These are phyloP conservation scores for Vigna reflexopilosa DNA, from an alignment of 306 rosid genomes.

Conservation along the genomic window DNA sequence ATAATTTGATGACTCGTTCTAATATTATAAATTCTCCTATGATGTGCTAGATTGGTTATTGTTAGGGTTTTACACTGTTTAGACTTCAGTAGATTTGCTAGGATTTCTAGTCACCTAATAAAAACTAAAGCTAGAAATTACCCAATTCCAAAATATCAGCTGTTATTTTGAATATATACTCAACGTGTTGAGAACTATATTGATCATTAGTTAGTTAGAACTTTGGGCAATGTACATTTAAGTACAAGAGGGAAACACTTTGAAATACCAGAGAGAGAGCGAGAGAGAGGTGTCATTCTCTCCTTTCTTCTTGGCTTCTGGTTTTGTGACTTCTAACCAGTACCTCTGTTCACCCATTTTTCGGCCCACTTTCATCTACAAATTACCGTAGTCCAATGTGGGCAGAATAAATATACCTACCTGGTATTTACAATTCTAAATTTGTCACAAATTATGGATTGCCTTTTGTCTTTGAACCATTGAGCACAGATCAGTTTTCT, in stretches of 20 bases:
- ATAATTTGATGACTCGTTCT: conserved; percentile 2
- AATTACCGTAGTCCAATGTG: conserved; percentile 6
- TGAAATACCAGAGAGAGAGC: background rate
- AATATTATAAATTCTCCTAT: conserved; percentile 28
- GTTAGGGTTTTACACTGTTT: background rate
- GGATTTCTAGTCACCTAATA: background rate
- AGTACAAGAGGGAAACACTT: background rate
- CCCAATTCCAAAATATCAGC: background rate
- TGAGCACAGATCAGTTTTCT: background rate
- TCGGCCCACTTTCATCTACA: background rate
- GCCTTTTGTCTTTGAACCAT: conserved; percentile 28
- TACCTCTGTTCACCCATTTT: background rate
- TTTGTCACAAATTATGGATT: conserved; percentile 12
- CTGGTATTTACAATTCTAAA: conserved; percentile 15
- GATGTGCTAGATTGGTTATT: background rate
- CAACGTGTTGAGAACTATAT: background rate
- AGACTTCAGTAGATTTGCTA: conserved; percentile 1
- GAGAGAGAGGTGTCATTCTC: background rate
- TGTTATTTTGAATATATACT: background rate
- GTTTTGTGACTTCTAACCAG: background rate
- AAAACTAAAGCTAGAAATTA: background rate
- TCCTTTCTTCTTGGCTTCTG: background rate
- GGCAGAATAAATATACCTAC: conserved; percentile 27
- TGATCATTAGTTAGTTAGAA: background rate
- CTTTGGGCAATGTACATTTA: background rate